phyloP scores from a whole-genome alignment of 2,329 filamentous ascomycete species.

The Penicillium brevicompactum region DNA sequence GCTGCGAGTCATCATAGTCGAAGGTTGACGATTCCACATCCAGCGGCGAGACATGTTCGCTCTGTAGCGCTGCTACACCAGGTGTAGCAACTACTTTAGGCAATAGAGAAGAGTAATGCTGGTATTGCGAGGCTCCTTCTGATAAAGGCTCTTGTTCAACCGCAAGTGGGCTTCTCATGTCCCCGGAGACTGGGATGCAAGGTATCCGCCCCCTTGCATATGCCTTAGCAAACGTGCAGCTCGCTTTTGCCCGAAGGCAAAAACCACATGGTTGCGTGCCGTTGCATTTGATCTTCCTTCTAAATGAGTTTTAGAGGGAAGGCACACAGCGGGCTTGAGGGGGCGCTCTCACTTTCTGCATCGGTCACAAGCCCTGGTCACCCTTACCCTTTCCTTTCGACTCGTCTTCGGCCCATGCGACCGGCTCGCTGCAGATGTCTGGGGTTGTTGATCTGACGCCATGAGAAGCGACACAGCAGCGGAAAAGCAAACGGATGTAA shows the following conservation, averaged over 20 bases:
- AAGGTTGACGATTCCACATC: background rate
- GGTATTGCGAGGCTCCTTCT: background rate
- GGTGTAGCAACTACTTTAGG: background rate
- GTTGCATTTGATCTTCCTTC: conserved; percentile 60
- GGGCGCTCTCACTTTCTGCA: conserved; percentile 32
- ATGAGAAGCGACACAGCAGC: background rate
- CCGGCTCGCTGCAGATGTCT: background rate
- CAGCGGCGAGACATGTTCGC: background rate
- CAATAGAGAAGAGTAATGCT: background rate
- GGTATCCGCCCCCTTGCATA: conserved; percentile 17
- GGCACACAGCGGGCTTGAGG: conserved; percentile 6
- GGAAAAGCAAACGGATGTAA: background rate
- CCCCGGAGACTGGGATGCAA: background rate
- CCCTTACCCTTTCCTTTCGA: conserved; percentile 22
- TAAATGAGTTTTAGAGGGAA: conserved; percentile 1
- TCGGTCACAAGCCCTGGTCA: conserved; percentile 47
- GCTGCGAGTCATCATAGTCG: background rate
- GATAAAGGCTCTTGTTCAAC: background rate
- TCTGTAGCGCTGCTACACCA: background rate
- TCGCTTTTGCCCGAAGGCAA: conserved; percentile 13
- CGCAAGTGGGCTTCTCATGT: background rate
- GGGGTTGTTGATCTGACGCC: background rate
- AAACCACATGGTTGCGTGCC: conserved; percentile 54
- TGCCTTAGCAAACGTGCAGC: conserved; percentile 16
- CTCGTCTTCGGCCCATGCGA: background rate